Conservation (phyloP, 2,329 filamentous ascomycete species). For the Cercospora janseana region DNA sequence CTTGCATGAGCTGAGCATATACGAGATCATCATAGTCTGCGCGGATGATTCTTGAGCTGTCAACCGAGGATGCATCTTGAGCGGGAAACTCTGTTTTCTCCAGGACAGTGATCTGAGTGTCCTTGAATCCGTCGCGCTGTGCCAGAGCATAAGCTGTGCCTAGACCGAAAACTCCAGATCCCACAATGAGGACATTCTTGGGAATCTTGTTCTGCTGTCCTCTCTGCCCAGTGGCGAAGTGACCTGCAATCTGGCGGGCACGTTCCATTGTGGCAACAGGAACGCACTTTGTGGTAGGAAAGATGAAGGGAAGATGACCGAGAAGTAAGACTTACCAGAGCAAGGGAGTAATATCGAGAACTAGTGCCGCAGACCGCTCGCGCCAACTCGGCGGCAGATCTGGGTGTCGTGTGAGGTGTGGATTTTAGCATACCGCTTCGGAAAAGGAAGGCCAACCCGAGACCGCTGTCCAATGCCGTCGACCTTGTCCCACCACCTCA, state of each 20-base stretch:
- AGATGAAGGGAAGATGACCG: neutral
- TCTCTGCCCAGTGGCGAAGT: slow-evolving; percentile 13
- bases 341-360: neutral
- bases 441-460: slow-evolving; percentile 8
- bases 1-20: slow-evolving; percentile 71
- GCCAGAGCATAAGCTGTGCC: slow-evolving; percentile 69
- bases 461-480: slow-evolving; percentile 4
- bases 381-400: slow-evolving; percentile 5
- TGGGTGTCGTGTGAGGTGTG: neutral
- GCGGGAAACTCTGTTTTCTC: slow-evolving; percentile 59
- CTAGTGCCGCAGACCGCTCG: neutral
- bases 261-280: slow-evolving; percentile 13
- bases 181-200: slow-evolving; percentile 50
- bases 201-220: slow-evolving; percentile 29
- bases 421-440: neutral
- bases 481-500: neutral
- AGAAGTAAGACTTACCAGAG: slow-evolving; percentile 1
- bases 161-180: slow-evolving; percentile 57
- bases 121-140: slow-evolving; percentile 54
- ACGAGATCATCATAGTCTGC: slow-evolving; percentile 78
- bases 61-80: slow-evolving; percentile 52
- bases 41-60: slow-evolving; percentile 61
- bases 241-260: slow-evolving; percentile 10
- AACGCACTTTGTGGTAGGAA: neutral
- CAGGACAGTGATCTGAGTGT: slow-evolving; percentile 56